Percentiles rank a stretch among this genome's conserved stretches.
Evolutionary conservation across 1,284 basidiomycete genomes (phyloP).

Genomic region (Pseudozyma sp.): DNA sequence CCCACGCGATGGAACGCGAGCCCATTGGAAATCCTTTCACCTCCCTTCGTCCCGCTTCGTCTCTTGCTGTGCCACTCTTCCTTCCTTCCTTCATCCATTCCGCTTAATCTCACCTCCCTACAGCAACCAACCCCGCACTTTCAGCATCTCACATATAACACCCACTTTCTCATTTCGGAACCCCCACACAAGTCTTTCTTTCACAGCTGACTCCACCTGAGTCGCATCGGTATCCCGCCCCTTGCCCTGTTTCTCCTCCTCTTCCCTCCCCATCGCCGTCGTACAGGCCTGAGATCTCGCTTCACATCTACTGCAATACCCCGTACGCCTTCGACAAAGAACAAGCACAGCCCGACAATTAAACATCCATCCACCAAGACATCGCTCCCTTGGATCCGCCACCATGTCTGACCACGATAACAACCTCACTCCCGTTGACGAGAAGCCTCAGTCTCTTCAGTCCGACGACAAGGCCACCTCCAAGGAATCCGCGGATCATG

Average conservation of each 20-base stretch:
- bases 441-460: constrained; percentile 28
- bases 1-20: constrained; percentile 6
- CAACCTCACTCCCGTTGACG: constrained; percentile 17
- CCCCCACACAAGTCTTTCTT: neutral
- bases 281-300: too few relatives aligned
- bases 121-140: too few relatives aligned
- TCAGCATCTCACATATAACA: constrained; percentile 1
- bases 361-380: too few relatives aligned
- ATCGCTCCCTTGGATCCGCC: too few relatives aligned
- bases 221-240: too few relatives aligned
- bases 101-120: too few relatives aligned
- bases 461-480: constrained; percentile 25
- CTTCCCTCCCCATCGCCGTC: too few relatives aligned
- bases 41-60: neutral
- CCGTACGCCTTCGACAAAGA: too few relatives aligned
- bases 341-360: too few relatives aligned
- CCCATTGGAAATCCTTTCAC: neutral
- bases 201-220: neutral
- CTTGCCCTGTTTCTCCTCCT: too few relatives aligned
- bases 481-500: constrained; percentile 14
- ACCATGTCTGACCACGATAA: constrained; percentile 23
- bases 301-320: too few relatives aligned
- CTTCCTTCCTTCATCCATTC: constrained; percentile 5
- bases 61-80: neutral
- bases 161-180: neutral